These are phyloP conservation scores for Phoenix dactylifera DNA, from an alignment of 176 grass and related monocot species.

Conservation along the genomic window DNA sequence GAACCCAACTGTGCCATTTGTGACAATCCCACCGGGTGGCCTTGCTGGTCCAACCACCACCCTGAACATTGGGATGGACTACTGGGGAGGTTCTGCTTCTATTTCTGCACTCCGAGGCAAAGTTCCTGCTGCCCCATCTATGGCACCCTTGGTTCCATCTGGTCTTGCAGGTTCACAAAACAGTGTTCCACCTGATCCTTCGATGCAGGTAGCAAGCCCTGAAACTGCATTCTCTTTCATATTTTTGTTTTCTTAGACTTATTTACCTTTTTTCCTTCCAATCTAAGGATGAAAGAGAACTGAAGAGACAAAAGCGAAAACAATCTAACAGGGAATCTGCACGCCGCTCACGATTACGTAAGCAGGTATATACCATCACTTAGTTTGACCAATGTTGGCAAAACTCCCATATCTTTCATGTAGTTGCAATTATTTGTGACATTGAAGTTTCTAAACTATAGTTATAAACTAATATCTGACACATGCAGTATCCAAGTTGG, in stretches of 20 bases:
- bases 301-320: slow-evolving; percentile 50
- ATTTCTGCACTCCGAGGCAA: slow-evolving; percentile 38
- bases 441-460: no score
- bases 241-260: slow-evolving; percentile 9
- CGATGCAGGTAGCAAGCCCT: slow-evolving; percentile 29
- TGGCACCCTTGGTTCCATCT: slow-evolving; percentile 21
- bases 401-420: slow-evolving; percentile 8
- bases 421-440: background rate
- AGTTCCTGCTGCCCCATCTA: slow-evolving; percentile 27
- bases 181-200: slow-evolving; percentile 35
- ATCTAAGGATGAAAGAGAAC: slow-evolving; percentile 43
- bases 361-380: slow-evolving; percentile 35
- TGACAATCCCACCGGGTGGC: slow-evolving; percentile 27
- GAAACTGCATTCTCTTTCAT: slow-evolving; percentile 5
- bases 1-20: slow-evolving; percentile 56
- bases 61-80: slow-evolving; percentile 41
- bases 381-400: slow-evolving; percentile 3
- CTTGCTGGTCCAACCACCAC: slow-evolving; percentile 41
- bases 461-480: no score
- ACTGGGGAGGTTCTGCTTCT: slow-evolving; percentile 36
- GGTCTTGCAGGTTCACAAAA: slow-evolving; percentile 29
- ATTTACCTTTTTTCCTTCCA: slow-evolving; percentile 5
- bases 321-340: slow-evolving; percentile 66
- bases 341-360: slow-evolving; percentile 51
- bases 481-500: no score